Evolutionary conservation across 768 basidiomycete species (phyloP), one percentile per base, ranked within the genome.

Genomic region (Aureoboletus auriporus): DNA sequence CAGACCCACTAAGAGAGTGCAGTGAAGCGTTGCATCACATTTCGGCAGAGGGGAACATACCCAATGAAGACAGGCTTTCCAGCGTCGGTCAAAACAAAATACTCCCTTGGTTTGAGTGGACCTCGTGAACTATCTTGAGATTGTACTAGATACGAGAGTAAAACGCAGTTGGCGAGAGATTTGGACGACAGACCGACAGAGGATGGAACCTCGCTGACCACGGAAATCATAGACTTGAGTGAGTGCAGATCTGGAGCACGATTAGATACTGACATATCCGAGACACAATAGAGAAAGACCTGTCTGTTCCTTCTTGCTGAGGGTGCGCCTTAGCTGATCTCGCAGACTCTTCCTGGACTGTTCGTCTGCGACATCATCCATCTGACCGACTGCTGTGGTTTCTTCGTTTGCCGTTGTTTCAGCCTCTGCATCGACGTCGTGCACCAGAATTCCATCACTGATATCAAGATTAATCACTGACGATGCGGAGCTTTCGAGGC

Each of bases 31-130:
- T 42, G 36, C 29, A 31, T 35, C 30, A 20, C 5, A 37, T 33
- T 34, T 49, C 35, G 26, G 30, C 44, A 17, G 14, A 29, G 16
- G 9, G 34, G 5, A 40, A 56, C 72, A 50, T 65, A 89, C 93
- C 89, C 91, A 37, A 83, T 76, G 61, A 89, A 99, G 10, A 99
- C 93, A n/a, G 94, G 94, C 67, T 99, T 98, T 27, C 96, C 96
- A 28, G 96, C 96, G 53, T 94, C 84, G 0, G 94, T 97, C 16
- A 98, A 76, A 13, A 97, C 80, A 61, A 89, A 96, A 66, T 97
- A 99, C 62, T 91, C 82, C 44, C 93, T 76, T 20, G 78, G 80
- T 44, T 74, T 70, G 59, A 67, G 69, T 12, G 52, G 52, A n/a
- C 64, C 54, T 2, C 44, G 53, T 30, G 42, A 39, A 44, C 42